A percentile compares a stretch with the other conserved stretches of the same genome.
Evolutionary conservation across 768 basidiomycete species (phyloP).

Genomic region (Auriscalpium microsporum): DNA sequence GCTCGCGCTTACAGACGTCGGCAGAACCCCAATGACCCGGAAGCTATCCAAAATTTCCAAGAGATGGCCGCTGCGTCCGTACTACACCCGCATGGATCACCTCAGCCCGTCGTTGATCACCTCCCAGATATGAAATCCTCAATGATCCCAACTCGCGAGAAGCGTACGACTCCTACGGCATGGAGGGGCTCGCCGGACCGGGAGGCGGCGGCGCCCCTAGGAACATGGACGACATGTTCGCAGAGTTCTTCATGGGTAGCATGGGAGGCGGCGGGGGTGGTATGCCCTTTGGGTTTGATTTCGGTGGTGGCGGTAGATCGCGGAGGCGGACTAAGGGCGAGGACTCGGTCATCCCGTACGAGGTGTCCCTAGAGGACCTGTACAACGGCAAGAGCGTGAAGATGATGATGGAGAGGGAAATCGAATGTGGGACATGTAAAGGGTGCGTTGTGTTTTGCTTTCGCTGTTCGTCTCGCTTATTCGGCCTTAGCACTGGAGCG

Average conservation of each 20-base stretch:
- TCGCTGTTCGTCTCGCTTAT: constrained; percentile 10
- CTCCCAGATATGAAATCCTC: constrained; percentile 70
- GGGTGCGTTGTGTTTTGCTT: constrained; percentile 41
- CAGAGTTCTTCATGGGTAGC: constrained; percentile 49
- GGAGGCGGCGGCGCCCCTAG: constrained; percentile 31
- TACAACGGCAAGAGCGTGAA: constrained; percentile 87
- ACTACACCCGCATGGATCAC: background rate
- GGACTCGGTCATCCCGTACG: constrained; percentile 69
- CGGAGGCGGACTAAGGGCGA: constrained; percentile 49
- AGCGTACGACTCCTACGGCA: constrained; percentile 65
- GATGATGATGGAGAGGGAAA: constrained; percentile 83
- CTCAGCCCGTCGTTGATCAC: background rate
- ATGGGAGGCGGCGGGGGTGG: constrained; percentile 32
- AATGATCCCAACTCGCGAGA: constrained; percentile 60
- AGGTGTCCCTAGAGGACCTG: constrained; percentile 85
- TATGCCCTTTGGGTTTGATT: constrained; percentile 62
- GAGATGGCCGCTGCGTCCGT: constrained; percentile 83
- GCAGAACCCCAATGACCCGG: constrained; percentile 84
- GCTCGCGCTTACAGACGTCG: background rate
- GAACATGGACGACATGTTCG: constrained; percentile 65
- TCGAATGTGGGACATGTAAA: constrained; percentile 69
- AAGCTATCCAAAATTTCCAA: constrained; percentile 78
- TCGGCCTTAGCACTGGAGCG: constrained; percentile 58
- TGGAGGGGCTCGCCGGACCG: constrained; percentile 53
- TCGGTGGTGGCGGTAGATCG: constrained; percentile 24